Evolutionary conservation across 2,329 filamentous ascomycete species (phyloP).

Genomic region (Aureobasidium zeae): DNA sequence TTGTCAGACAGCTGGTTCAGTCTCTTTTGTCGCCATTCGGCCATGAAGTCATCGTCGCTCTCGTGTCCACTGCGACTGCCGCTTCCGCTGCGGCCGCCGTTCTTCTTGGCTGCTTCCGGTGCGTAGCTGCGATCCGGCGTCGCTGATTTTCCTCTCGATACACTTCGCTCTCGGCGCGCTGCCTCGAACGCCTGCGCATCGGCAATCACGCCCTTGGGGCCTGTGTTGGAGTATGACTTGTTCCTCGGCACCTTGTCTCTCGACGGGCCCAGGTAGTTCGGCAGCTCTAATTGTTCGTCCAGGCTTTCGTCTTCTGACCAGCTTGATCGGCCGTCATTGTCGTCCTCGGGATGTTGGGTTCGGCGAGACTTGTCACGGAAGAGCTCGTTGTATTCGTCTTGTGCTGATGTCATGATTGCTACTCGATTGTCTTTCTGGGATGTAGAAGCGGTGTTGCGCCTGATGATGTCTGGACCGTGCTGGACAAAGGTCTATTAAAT

Average conservation of each 20-base stretch:
- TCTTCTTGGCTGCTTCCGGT: slow-evolving; percentile 8
- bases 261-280: slow-evolving; percentile 33
- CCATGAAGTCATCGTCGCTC: slow-evolving; percentile 73
- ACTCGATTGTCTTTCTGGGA: neutral
- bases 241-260: slow-evolving; percentile 6
- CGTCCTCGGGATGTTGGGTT: slow-evolving; percentile 42
- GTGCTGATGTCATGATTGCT: slow-evolving; percentile 26
- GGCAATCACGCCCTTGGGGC: slow-evolving; percentile 79
- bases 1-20: slow-evolving; percentile 54
- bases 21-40: slow-evolving; percentile 73
- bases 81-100: slow-evolving; percentile 31
- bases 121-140: slow-evolving; percentile 14
- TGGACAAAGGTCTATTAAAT: slow-evolving; percentile 1
- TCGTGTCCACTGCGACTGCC: slow-evolving; percentile 25
- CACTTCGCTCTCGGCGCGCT: slow-evolving; percentile 14
- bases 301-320: slow-evolving; percentile 33
- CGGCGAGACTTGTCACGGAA: slow-evolving; percentile 38
- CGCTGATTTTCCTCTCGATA: neutral
- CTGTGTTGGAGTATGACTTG: slow-evolving; percentile 52
- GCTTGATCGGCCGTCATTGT: slow-evolving; percentile 36
- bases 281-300: slow-evolving; percentile 28
- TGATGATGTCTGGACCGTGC: slow-evolving; percentile 4
- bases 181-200: slow-evolving; percentile 64
- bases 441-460: neutral
- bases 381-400: slow-evolving; percentile 45